Evolutionary conservation across 2,329 filamentous ascomycete species (phyloP).

Genomic region (Fusarium temperatum): DNA sequence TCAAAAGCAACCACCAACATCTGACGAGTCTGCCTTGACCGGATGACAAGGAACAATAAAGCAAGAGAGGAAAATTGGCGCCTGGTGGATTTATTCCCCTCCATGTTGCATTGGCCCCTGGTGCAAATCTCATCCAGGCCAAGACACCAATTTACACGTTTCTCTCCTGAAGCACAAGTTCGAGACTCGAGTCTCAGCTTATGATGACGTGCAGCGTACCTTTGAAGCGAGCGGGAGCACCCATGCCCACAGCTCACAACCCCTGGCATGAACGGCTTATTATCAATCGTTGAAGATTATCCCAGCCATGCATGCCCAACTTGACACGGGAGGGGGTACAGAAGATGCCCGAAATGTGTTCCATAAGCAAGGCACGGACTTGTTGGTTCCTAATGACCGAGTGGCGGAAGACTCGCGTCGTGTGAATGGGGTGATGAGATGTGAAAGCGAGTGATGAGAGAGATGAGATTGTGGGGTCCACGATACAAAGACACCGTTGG

Average conservation of each 20-base stretch:
- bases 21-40: constrained; percentile 28
- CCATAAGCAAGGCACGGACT: not conserved
- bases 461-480: constrained; percentile 35
- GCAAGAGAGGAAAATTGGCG: not conserved
- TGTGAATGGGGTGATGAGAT: constrained; percentile 20
- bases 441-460: constrained; percentile 21
- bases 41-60: not conserved
- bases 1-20: constrained; percentile 15
- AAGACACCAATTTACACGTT: constrained; percentile 6
- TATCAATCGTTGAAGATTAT: not conserved
- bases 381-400: not conserved
- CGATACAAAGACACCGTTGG: constrained; percentile 3
- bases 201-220: constrained; percentile 40
- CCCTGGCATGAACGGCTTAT: constrained; percentile 23
- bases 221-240: constrained; percentile 30
- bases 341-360: constrained; percentile 4
- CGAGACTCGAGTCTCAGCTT: constrained; percentile 39
- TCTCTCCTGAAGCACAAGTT: not conserved
- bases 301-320: not conserved
- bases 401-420: constrained; percentile 1
- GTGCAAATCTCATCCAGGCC: not conserved
- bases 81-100: constrained; percentile 6
- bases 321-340: constrained; percentile 19
- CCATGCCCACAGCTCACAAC: constrained; percentile 28
- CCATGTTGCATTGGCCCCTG: constrained; percentile 7